phyloP scores from a whole-genome alignment of 352 stramenopile genomes.

The Globisporangium spiculum region DNA sequence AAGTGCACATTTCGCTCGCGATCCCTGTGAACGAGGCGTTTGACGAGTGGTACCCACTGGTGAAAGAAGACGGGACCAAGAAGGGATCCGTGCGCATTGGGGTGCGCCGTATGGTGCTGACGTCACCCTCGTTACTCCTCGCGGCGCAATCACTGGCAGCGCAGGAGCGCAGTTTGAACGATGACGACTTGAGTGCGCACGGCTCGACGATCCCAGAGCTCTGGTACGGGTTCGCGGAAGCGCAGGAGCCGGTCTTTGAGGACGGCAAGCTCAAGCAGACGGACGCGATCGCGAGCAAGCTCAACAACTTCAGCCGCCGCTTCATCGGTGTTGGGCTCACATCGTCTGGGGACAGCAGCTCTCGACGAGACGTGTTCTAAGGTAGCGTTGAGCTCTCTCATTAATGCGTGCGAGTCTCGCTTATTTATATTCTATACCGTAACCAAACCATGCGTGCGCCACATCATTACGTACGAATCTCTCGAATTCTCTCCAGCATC shows the following conservation, averaged over 20 bases:
- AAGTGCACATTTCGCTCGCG: constrained; percentile 65
- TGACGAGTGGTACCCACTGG: constrained; percentile 66
- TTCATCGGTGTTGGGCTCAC: constrained; percentile 58
- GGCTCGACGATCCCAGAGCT: constrained; percentile 54
- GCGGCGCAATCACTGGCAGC: constrained; percentile 42
- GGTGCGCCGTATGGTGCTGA: constrained; percentile 57
- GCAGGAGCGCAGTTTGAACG: constrained; percentile 39
- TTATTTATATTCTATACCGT: constrained; percentile 14
- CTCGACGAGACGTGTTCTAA: constrained; percentile 63
- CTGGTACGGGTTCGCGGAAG: constrained; percentile 55
- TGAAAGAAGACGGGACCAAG: constrained; percentile 55
- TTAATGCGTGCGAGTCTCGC: constrained; percentile 4
- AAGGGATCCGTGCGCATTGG: constrained; percentile 46
- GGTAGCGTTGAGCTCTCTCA: not conserved
- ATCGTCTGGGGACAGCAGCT: constrained; percentile 21
- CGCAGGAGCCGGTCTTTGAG: constrained; percentile 20
- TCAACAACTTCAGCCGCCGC: constrained; percentile 47
- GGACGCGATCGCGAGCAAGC: constrained; percentile 51
- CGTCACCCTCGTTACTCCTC: constrained; percentile 43
- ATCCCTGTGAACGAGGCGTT: constrained; percentile 69
- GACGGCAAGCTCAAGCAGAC: constrained; percentile 29
- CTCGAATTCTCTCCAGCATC: too few relatives aligned
- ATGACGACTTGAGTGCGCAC: constrained; percentile 39
- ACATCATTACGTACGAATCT: not conserved
- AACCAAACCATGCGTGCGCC: not conserved